Percentiles rank a stretch among this genome's conserved stretches.
Conservation (phyloP, 805 yeast species). For the Zygosaccharomyces bailii region DNA sequence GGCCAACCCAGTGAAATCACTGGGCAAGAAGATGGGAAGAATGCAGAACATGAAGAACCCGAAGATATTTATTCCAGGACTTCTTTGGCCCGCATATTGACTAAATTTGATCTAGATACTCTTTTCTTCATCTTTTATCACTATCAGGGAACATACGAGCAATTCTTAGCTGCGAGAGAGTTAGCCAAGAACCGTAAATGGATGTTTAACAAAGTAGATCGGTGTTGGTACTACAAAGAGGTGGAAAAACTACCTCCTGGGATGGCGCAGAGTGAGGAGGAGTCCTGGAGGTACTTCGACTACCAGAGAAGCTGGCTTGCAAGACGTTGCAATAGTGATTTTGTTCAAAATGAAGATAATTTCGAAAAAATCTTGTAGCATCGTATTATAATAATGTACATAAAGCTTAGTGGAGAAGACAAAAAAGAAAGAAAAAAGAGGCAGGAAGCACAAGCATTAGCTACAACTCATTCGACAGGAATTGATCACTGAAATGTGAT, state of each 20-base stretch:
- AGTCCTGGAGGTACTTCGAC: slow-evolving; percentile 78
- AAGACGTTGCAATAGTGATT: slow-evolving; percentile 42
- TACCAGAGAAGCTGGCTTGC: slow-evolving; percentile 67
- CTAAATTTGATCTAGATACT: slow-evolving; percentile 80
- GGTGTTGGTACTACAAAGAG: slow-evolving; percentile 52
- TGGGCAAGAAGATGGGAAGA: slow-evolving; percentile 30
- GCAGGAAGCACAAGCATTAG: neutral
- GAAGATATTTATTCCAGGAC: slow-evolving; percentile 35
- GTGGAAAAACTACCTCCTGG: slow-evolving; percentile 78
- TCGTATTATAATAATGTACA: slow-evolving; percentile 11
- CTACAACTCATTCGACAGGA: slow-evolving; percentile 49
- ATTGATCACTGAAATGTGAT: slow-evolving; percentile 67
- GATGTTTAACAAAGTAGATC: slow-evolving; percentile 49
- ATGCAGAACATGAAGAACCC: slow-evolving; percentile 12
- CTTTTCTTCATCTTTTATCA: slow-evolving; percentile 90
- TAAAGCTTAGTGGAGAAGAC: neutral
- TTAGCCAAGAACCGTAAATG: slow-evolving; percentile 71
- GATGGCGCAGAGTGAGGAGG: slow-evolving; percentile 50
- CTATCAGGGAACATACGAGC: slow-evolving; percentile 64
- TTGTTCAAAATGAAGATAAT: slow-evolving; percentile 43
- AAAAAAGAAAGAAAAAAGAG: neutral
- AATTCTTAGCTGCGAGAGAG: slow-evolving; percentile 76
- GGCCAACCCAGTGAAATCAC: slow-evolving; percentile 27
- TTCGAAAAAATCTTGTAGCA: slow-evolving; percentile 40
- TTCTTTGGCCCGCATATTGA: slow-evolving; percentile 55